phyloP scores from a whole-genome alignment of 768 basidiomycete genomes.

The Boletus tomentosulus region DNA sequence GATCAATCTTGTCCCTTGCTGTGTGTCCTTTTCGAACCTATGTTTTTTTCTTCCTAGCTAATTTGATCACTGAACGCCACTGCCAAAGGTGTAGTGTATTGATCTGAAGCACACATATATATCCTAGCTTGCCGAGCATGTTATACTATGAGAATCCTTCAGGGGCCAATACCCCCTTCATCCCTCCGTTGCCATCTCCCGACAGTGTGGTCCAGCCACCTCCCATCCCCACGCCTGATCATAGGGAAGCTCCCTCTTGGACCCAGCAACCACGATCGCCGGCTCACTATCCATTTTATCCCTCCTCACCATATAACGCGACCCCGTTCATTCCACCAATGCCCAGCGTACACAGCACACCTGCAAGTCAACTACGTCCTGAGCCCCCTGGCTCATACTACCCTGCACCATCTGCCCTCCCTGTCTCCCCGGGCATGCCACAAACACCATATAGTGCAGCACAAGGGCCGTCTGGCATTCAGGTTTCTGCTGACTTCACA shows the following conservation, averaged over 20 bases:
- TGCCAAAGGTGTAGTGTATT: constrained; percentile 18
- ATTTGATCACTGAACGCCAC: constrained; percentile 12
- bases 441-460: constrained; percentile 6
- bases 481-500: constrained; percentile 30
- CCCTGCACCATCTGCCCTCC: constrained; percentile 28
- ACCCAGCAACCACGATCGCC: constrained; percentile 31
- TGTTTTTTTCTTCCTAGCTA: neutral
- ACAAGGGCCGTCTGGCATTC: constrained; percentile 3
- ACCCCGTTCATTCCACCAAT: constrained; percentile 38
- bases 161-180: constrained; percentile 34
- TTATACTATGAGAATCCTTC: constrained; percentile 27
- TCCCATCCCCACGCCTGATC: constrained; percentile 29
- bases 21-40: constrained; percentile 12
- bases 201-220: constrained; percentile 33
- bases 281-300: constrained; percentile 38
- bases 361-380: constrained; percentile 15
- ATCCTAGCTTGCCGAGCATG: constrained; percentile 22
- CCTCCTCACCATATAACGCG: constrained; percentile 34
- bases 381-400: constrained; percentile 32
- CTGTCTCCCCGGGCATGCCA: constrained; percentile 16
- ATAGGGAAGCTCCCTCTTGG: constrained; percentile 32
- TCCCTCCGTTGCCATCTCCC: constrained; percentile 37
- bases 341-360: constrained; percentile 26
- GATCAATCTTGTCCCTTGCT: constrained; percentile 4
- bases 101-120: constrained; percentile 20